These are phyloP conservation scores for Fusarium dimerum DNA, from an alignment of 2,329 filamentous ascomycete genomes.

Conservation along the genomic window DNA sequence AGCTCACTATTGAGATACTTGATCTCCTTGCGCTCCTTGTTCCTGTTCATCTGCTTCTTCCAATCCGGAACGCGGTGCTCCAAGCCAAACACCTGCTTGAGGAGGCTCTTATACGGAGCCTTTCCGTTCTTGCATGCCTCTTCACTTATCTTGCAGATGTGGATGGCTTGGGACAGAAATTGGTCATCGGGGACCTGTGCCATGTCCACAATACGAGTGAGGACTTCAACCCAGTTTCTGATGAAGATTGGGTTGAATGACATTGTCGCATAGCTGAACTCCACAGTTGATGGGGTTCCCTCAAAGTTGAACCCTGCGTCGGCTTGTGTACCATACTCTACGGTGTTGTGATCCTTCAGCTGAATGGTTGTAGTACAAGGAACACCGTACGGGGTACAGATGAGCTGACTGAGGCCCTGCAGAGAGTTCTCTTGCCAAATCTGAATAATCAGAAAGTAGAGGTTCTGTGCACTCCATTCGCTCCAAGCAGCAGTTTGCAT, in stretches of 20 bases:
- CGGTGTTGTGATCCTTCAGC: not conserved
- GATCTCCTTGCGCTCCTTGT: conserved; percentile 4
- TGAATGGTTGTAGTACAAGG: conserved; percentile 8
- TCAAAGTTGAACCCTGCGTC: not conserved
- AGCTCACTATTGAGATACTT: conserved; percentile 13
- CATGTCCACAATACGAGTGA: conserved; percentile 14
- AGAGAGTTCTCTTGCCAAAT: conserved; percentile 12
- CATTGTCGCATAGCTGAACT: conserved; percentile 30
- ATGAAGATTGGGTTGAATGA: conserved; percentile 25
- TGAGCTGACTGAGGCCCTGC: not conserved
- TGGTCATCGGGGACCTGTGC: conserved; percentile 1
- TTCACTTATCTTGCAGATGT: conserved; percentile 1
- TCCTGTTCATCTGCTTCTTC: conserved; percentile 17
- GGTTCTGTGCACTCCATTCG: not conserved
- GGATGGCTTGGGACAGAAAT: not conserved
- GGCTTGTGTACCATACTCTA: rapidly evolving
- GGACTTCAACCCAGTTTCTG: conserved; percentile 22
- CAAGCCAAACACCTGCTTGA: conserved; percentile 10
- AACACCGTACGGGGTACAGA: rapidly evolving
- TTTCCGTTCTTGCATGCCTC: not conserved
- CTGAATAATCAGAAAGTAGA: conserved; percentile 3
- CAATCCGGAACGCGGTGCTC: conserved; percentile 19
- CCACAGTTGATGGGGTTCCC: conserved; percentile 18
- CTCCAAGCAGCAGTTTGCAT: conserved; percentile 12
- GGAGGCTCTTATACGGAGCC: conserved; percentile 11